These are phyloP conservation scores for Solanum peruvianum DNA, from an alignment of 257 asterid species.

Conservation along the genomic window DNA sequence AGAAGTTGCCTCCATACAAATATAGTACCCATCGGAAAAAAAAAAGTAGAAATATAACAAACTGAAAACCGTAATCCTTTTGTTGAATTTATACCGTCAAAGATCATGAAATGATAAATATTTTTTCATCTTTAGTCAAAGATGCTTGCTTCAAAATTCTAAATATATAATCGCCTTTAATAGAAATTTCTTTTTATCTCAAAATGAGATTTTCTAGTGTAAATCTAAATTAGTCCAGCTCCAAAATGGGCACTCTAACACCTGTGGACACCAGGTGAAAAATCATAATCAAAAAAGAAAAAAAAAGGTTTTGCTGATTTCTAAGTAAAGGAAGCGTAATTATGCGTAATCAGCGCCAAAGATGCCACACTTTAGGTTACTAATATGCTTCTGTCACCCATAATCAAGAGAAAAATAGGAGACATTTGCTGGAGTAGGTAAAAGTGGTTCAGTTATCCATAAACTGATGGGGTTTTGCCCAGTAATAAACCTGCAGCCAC, in stretches of 20 bases:
- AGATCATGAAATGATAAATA: too few relatives aligned
- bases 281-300: too few relatives aligned
- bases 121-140: background rate
- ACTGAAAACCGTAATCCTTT: too few relatives aligned
- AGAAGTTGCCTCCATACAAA: too few relatives aligned
- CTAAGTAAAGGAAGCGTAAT: background rate
- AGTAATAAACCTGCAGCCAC: background rate
- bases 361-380: background rate
- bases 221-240: background rate
- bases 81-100: background rate
- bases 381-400: background rate
- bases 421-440: background rate
- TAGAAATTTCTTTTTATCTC: fast-evolving
- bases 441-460: background rate
- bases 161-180: too few relatives aligned
- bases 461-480: background rate
- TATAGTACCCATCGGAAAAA: too few relatives aligned
- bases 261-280: background rate
- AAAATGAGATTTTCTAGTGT: too few relatives aligned
- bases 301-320: background rate
- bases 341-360: background rate
- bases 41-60: background rate
- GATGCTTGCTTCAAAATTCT: fast-evolving
- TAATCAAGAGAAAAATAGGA: background rate
- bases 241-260: background rate